Conservation (phyloP, 2,329 filamentous ascomycete genomes). For the Xylaria sp. region DNA sequence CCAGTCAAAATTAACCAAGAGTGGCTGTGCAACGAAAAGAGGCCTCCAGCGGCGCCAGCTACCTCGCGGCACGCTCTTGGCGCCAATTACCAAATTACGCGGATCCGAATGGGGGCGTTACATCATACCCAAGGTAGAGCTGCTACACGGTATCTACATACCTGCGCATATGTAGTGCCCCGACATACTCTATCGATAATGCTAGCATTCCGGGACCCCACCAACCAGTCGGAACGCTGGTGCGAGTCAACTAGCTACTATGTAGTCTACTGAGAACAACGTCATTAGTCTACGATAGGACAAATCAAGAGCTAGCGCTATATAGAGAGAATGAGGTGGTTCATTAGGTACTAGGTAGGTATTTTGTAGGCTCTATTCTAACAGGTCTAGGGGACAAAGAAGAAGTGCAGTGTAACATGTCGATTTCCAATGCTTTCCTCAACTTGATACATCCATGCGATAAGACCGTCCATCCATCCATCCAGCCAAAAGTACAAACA, state of each 20-base stretch:
- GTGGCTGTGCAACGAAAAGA: slow-evolving; percentile 43
- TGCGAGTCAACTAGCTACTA: background rate
- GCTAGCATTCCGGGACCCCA: background rate
- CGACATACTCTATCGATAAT: slow-evolving; percentile 24
- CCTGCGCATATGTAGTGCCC: background rate
- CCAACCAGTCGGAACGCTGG: background rate
- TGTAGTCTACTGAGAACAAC: background rate
- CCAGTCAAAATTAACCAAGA: slow-evolving; percentile 38
- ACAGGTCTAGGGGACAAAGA: background rate
- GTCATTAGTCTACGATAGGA: background rate
- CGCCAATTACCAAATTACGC: slow-evolving; percentile 8
- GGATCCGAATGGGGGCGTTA: background rate
- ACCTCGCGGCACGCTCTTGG: slow-evolving; percentile 19
- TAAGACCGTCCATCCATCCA: background rate
- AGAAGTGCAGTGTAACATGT: background rate
- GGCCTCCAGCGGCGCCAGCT: slow-evolving; percentile 28
- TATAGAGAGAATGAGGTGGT: background rate
- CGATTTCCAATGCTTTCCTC: background rate
- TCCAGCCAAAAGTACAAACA: slow-evolving; percentile 7
- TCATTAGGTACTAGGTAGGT: slow-evolving; percentile 6
- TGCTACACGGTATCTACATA: background rate
- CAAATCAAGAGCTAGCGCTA: background rate
- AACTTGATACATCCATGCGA: background rate
- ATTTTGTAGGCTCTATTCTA: slow-evolving; percentile 5
- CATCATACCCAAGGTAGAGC: background rate